A percentile compares a stretch with the other conserved stretches of the same genome.
These are phyloP conservation scores for Mycosarcoma maydis DNA, from an alignment of 1,284 basidiomycete genomes.

Conservation along the genomic window DNA sequence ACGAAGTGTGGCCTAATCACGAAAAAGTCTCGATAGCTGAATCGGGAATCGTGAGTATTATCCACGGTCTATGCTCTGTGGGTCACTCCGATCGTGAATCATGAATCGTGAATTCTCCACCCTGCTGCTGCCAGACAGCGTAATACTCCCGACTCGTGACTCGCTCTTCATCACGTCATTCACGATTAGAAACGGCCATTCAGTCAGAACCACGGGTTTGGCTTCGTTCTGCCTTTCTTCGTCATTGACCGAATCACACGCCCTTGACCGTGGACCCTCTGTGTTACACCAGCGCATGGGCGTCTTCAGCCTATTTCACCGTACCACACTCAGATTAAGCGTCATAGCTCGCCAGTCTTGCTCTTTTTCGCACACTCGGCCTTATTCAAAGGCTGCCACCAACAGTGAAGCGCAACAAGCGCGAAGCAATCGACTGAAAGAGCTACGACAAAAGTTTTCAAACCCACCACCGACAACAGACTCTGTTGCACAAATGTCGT, in stretches of 20 bases:
- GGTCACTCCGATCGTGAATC: too few relatives aligned
- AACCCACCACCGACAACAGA: background rate
- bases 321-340: background rate
- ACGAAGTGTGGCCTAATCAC: too few relatives aligned
- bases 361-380: background rate
- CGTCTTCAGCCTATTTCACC: background rate
- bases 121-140: too few relatives aligned
- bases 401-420: background rate
- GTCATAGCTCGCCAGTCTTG: background rate
- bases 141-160: too few relatives aligned
- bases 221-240: conserved; percentile 1
- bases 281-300: background rate
- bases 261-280: background rate
- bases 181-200: too few relatives aligned
- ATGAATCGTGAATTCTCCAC: too few relatives aligned
- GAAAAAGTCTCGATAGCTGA: too few relatives aligned
- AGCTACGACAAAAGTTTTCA: conserved; percentile 34
- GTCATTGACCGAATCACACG: background rate
- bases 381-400: background rate
- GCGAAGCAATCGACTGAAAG: conserved; percentile 8
- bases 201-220: too few relatives aligned
- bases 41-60: too few relatives aligned
- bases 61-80: too few relatives aligned
- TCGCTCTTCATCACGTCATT: too few relatives aligned
- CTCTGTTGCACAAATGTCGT: conserved; percentile 37